Conservation (phyloP, 2,329 filamentous ascomycete species). For the Neopestalotiopsis rosae region DNA sequence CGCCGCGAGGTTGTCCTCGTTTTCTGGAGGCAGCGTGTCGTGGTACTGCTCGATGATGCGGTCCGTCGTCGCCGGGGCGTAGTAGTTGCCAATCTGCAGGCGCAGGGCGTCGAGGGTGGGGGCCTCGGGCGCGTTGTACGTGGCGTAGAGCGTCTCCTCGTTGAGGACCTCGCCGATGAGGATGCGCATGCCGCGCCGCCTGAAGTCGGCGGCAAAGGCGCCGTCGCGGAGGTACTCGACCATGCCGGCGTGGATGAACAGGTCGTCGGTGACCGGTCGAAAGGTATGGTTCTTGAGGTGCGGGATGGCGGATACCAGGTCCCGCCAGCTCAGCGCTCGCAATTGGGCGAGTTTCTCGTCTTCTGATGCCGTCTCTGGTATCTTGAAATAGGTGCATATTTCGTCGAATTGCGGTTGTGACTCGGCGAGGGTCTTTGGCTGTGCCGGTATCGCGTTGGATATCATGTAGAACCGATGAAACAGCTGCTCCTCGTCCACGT, state of each 20-base stretch:
- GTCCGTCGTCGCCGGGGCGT: slow-evolving; percentile 43
- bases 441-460: slow-evolving; percentile 51
- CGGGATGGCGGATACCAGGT: slow-evolving; percentile 41
- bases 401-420: slow-evolving; percentile 48
- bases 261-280: slow-evolving; percentile 47
- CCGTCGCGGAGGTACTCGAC: slow-evolving; percentile 43
- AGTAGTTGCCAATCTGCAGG: slow-evolving; percentile 48
- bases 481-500: slow-evolving; percentile 16
- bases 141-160: slow-evolving; percentile 49
- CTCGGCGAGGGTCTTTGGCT: slow-evolving; percentile 44
- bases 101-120: slow-evolving; percentile 39
- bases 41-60: slow-evolving; percentile 42
- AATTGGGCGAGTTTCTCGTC: slow-evolving; percentile 39
- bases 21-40: slow-evolving; percentile 33
- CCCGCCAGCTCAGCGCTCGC: slow-evolving; percentile 34
- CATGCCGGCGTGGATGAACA: slow-evolving; percentile 45
- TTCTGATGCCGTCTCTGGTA: slow-evolving; percentile 19
- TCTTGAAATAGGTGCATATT: slow-evolving; percentile 40
- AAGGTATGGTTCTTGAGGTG: slow-evolving; percentile 50
- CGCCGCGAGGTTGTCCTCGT: slow-evolving; percentile 32
- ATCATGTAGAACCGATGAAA: slow-evolving; percentile 47
- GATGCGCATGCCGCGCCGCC: slow-evolving; percentile 37
- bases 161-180: slow-evolving; percentile 50
- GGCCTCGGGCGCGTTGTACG: slow-evolving; percentile 42
- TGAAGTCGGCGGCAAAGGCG: slow-evolving; percentile 44